Percentiles rank a stretch among this genome's conserved stretches.
phyloP scores from a whole-genome alignment of 2,329 filamentous ascomycete species.

The Pseudogymnoascus pannorum region DNA sequence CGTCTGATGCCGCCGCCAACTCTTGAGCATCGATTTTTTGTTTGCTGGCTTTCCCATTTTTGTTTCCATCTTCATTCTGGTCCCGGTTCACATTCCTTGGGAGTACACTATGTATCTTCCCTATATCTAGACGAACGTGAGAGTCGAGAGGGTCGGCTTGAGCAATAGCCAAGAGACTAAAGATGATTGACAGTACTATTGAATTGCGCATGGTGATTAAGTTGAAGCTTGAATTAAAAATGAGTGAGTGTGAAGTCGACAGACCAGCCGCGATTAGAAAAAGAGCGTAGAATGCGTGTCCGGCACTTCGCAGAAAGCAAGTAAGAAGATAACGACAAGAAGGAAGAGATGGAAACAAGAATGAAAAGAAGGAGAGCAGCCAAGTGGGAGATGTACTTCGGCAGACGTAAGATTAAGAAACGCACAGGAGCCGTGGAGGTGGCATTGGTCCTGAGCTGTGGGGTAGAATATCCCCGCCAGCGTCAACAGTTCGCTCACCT shows the following conservation, averaged over 20 bases:
- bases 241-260: slow-evolving; percentile 1
- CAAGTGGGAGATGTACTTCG: background rate
- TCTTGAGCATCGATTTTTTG: background rate
- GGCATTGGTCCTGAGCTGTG: background rate
- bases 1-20: background rate
- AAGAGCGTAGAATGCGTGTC: slow-evolving; percentile 3
- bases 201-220: slow-evolving; percentile 4
- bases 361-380: slow-evolving; percentile 4
- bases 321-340: background rate
- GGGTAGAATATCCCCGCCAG: background rate
- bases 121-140: background rate
- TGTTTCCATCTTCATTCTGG: background rate
- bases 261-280: slow-evolving; percentile 7
- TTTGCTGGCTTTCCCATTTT: background rate
- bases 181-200: background rate
- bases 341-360: slow-evolving; percentile 1
- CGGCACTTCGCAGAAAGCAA: background rate
- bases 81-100: background rate
- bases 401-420: slow-evolving; percentile 1
- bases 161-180: background rate
- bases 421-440: slow-evolving; percentile 4
- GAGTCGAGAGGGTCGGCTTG: background rate
- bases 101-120: background rate
- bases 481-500: slow-evolving; percentile 1
- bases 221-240: background rate